Conservation (phyloP, 2,329 filamentous ascomycete species). For the Diaporthe sp. region DNA sequence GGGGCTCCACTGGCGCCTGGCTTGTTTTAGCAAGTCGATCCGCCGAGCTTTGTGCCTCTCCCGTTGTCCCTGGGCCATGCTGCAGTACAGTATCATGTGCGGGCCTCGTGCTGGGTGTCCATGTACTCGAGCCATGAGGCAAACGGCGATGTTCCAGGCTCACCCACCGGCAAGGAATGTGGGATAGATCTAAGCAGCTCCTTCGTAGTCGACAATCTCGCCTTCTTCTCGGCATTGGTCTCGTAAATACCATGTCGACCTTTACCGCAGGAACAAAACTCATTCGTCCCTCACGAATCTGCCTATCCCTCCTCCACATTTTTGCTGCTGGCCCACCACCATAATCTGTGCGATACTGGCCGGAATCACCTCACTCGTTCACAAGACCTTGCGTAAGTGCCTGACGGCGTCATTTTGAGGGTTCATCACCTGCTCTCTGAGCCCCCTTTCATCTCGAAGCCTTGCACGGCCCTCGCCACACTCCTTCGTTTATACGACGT, state of each 20-base stretch:
- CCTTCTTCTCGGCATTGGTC: neutral
- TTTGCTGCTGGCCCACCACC: neutral
- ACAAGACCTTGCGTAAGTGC: constrained; percentile 5
- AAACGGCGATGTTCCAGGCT: neutral
- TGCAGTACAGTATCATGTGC: neutral
- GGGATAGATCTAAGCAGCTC: neutral
- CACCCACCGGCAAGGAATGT: neutral
- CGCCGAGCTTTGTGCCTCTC: constrained; percentile 12
- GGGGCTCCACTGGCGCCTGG: constrained; percentile 5
- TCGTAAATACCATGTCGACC: neutral
- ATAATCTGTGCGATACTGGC: constrained; percentile 5
- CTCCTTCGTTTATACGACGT: constrained; percentile 12
- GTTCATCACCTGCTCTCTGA: neutral
- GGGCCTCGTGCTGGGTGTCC: constrained; percentile 11
- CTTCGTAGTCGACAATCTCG: neutral
- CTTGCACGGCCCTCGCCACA: constrained; percentile 10
- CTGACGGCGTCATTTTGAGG: neutral
- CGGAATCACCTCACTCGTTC: neutral
- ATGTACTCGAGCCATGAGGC: neutral
- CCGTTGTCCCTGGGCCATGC: neutral
- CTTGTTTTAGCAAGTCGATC: constrained; percentile 22
- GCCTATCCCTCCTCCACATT: neutral
- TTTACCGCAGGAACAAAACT: neutral
- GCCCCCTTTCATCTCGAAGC: neutral
- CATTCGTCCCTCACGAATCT: neutral